Conservation (phyloP, 495 filamentous ascomycete genomes). For the Penicillium pulvis region DNA sequence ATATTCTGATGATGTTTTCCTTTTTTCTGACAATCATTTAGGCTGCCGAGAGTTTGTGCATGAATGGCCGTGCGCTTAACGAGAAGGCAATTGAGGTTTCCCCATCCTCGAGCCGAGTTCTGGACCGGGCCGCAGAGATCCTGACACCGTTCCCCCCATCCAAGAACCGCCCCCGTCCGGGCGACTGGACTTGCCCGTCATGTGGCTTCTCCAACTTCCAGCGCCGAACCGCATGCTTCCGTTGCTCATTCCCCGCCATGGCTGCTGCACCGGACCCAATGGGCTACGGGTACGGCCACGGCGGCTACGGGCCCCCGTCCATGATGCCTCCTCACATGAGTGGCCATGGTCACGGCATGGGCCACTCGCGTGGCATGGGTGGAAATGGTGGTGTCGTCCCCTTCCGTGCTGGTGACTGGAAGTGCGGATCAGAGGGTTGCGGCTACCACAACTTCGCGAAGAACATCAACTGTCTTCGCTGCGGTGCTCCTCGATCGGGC, state of each 20-base stretch:
- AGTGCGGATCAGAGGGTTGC: slow-evolving; percentile 96
- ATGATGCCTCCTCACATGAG: slow-evolving; percentile 85
- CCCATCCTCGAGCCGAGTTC: slow-evolving; percentile 89
- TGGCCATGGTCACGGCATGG: slow-evolving; percentile 61
- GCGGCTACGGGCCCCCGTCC: slow-evolving; percentile 71
- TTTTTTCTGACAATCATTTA: slow-evolving; percentile 40
- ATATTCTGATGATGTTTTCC: slow-evolving; percentile 1
- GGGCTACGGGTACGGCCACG: slow-evolving; percentile 76
- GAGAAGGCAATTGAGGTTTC: slow-evolving; percentile 99
- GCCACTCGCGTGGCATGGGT: slow-evolving; percentile 71
- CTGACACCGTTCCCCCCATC: slow-evolving; percentile 95
- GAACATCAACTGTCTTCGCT: slow-evolving; percentile 96
- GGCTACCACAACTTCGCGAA: slow-evolving; percentile 99
- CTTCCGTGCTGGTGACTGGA: slow-evolving; percentile 98
- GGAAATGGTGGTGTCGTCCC: slow-evolving; percentile 87
- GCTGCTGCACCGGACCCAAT: slow-evolving; percentile 72
- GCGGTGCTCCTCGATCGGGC: slow-evolving; percentile 89
- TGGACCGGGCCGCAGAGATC: slow-evolving; percentile 93
- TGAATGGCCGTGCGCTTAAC: slow-evolving; percentile 97
- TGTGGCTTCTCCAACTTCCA: slow-evolving; percentile 88
- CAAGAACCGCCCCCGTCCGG: slow-evolving; percentile 95
- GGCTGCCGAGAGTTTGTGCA: slow-evolving; percentile 95
- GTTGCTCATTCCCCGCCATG: slow-evolving; percentile 95
- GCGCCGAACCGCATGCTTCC: slow-evolving; percentile 96
- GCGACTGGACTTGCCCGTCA: slow-evolving; percentile 98